Percentiles rank a stretch among this genome's conserved stretches.
phyloP scores from a whole-genome alignment of 495 filamentous ascomycete genomes.

The Talaromyces thailandensis region DNA sequence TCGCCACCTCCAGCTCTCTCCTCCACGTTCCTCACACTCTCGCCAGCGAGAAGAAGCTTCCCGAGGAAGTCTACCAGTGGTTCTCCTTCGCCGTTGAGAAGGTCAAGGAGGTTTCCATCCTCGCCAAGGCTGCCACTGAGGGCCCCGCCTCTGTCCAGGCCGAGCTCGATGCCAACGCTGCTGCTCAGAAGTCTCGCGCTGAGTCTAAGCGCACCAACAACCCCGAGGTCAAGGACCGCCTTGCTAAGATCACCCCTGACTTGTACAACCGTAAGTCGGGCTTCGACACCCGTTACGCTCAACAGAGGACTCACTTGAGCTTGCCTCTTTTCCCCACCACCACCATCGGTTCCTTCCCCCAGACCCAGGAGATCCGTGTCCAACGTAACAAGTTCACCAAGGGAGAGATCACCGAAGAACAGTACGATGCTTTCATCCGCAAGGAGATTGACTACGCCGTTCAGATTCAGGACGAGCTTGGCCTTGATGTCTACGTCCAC shows the following conservation, averaged over 20 bases:
- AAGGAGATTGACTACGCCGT: slow-evolving; percentile 90
- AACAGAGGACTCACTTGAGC: slow-evolving; percentile 79
- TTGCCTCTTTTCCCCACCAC: slow-evolving; percentile 97
- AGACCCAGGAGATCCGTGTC: slow-evolving; percentile 96
- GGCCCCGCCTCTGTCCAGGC: slow-evolving; percentile 77
- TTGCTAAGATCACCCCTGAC: slow-evolving; percentile 69
- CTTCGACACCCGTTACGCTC: slow-evolving; percentile 72
- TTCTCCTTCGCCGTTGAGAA: slow-evolving; percentile 98
- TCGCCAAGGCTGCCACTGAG: slow-evolving; percentile 92
- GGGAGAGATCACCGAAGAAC: slow-evolving; percentile 78
- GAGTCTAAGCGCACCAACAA: slow-evolving; percentile 93
- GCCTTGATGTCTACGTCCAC: slow-evolving; percentile 92
- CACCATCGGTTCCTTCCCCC: slow-evolving; percentile 98
- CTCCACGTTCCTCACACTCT: slow-evolving; percentile 98
- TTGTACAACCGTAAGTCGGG: slow-evolving; percentile 87
- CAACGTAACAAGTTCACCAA: slow-evolving; percentile 97
- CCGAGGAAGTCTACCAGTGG: slow-evolving; percentile 87
- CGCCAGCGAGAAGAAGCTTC: slow-evolving; percentile 93
- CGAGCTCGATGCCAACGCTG: slow-evolving; percentile 88
- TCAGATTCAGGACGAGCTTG: slow-evolving; percentile 95
- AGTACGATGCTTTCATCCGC: slow-evolving; percentile 98
- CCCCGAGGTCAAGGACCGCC: slow-evolving; percentile 89
- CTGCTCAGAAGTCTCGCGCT: slow-evolving; percentile 78
- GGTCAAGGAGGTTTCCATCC: slow-evolving; percentile 77
- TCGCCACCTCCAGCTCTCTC: slow-evolving; percentile 92